Evolutionary conservation across 2,329 filamentous ascomycete genomes (phyloP), one percentile per base, ranked within the genome.

Genomic region (Ophiostoma ips): DNA sequence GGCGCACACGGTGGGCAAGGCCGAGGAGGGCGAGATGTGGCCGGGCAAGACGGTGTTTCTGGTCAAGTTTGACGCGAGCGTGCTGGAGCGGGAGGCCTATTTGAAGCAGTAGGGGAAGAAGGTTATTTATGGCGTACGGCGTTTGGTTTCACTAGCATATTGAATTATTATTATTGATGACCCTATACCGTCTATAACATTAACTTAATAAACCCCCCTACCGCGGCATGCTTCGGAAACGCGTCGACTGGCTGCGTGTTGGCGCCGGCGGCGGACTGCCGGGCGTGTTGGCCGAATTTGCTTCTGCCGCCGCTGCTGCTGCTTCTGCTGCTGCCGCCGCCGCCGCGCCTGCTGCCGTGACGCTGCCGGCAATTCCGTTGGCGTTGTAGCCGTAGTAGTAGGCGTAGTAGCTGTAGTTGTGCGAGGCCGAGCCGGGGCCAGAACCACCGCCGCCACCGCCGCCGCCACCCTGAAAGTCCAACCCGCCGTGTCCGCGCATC

Each of bases 41-140:
- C 92, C 92, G 0, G 87, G 86, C 33, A 87, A 92, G 71, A 98
- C 92, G 40, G 89, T 98, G 31, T 98, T 95, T 63, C 66, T 98
- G 64, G 81, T 98, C 61, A 88, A 90, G 67, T 98, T 98, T 63
- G 81, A 86, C 56, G 74, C 81, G n/a, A 85, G 87, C 64, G 90
- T 96, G 38, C 71, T 96, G 64, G 90, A 96, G 71, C 73, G 92
- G 63, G 92, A 98, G 72, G 82, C 82, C 54, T 84, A 87, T 59
- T 64, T 94, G 58, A 83, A 79, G 52, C 79, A 83, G 67, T 67
- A 61, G 18, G 12, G 19, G 31, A 10, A 12, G 31, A 10, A 38
- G 16, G 40, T 30, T 30, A 30, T 30, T 28, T 18, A 30, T 15
- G 40, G 43, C 19, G 43, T 45, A 45, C 43, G 43, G 43, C 43